Base-by-base conservation (phyloP, 805 yeast species). In the Pichia nakasei region DNA sequence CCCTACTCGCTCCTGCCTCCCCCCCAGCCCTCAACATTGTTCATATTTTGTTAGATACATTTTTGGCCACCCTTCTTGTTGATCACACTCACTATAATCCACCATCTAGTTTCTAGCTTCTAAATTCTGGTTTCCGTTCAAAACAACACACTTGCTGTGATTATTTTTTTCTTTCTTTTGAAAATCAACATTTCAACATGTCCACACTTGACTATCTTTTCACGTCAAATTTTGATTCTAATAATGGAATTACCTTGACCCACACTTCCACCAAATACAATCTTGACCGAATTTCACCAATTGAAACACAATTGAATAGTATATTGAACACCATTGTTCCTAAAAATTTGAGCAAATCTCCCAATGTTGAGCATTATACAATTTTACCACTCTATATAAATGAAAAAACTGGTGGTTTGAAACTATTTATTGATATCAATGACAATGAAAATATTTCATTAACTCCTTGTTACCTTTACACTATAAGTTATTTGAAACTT, bases 161-260 rank as follows among this genome's bases (percentile, higher is more conserved):
- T 27, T n/a, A n/a, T n/a, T n/a, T n/a, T n/a, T n/a, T n/a, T n/a
- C n/a, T n/a, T n/a, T n/a, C n/a, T n/a, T n/a, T n/a, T n/a, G n/a
- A n/a, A n/a, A n/a, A n/a, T n/a, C n/a, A n/a, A n/a, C n/a, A n/a
- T n/a, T n/a, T n/a, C n/a, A n/a, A n/a, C 6, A 29, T 29, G 32
- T 38, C 45, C 2, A 44, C 46, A 11, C 43, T 56, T 15, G 61
- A 59, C n/a, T 59, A 56, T 35, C 49, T 61, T 1, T 41, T 86
- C 27, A 71, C 87, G 6, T 84, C 91, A 1, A 89, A 84, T 61
- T 88, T 87, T 59, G 93, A 87, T 58, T 77, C 81, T 49, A 81
- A 76, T 53, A 68, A 76, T 43, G 96, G 96, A 0, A 81, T 93
- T 0, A 66, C 75, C 4, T 62, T 87, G 27, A 67, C 67, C 42